Percentiles rank a stretch among this genome's conserved stretches.
These are phyloP conservation scores for Phascolomyces articulosus DNA, from an alignment of 371 early-diverging fungal species.

Conservation along the genomic window DNA sequence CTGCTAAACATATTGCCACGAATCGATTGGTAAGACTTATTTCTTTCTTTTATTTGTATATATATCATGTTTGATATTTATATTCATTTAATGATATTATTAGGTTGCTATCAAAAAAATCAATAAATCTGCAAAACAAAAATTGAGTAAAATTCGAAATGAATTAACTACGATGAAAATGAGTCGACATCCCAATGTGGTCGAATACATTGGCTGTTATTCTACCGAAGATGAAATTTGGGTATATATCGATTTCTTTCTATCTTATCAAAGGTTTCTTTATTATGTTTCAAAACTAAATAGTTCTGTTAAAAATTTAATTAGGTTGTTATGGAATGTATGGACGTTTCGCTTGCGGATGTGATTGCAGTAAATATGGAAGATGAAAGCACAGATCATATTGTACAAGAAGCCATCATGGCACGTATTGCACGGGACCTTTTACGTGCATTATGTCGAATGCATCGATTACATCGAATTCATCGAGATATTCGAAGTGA, in stretches of 20 bases:
- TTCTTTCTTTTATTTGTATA: too few species aligned
- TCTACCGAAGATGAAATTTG: slow-evolving; percentile 61
- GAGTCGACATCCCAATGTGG: slow-evolving; percentile 71
- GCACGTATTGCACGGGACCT: slow-evolving; percentile 78
- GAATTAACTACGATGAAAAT: slow-evolving; percentile 75
- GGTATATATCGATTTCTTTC: slow-evolving; percentile 39
- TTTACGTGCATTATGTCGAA: slow-evolving; percentile 83
- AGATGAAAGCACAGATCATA: slow-evolving; percentile 24
- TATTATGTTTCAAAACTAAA: not conserved
- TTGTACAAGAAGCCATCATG: slow-evolving; percentile 64
- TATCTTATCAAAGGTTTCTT: not conserved
- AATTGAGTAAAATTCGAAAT: slow-evolving; percentile 69
- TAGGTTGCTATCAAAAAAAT: slow-evolving; percentile 80
- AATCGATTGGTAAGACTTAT: slow-evolving; percentile 34
- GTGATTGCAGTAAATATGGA: slow-evolving; percentile 66
- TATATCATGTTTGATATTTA: too few species aligned
- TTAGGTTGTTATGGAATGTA: slow-evolving; percentile 82
- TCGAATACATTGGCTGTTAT: slow-evolving; percentile 73
- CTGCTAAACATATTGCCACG: slow-evolving; percentile 58
- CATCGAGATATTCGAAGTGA: slow-evolving; percentile 95
- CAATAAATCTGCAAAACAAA: slow-evolving; percentile 60
- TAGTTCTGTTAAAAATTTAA: slow-evolving; percentile 34
- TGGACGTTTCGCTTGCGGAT: slow-evolving; percentile 82
- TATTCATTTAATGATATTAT: too few species aligned
- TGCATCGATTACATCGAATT: slow-evolving; percentile 90